phyloP scores from a whole-genome alignment of 805 yeast species.

The Dipodascus geniculatus region DNA sequence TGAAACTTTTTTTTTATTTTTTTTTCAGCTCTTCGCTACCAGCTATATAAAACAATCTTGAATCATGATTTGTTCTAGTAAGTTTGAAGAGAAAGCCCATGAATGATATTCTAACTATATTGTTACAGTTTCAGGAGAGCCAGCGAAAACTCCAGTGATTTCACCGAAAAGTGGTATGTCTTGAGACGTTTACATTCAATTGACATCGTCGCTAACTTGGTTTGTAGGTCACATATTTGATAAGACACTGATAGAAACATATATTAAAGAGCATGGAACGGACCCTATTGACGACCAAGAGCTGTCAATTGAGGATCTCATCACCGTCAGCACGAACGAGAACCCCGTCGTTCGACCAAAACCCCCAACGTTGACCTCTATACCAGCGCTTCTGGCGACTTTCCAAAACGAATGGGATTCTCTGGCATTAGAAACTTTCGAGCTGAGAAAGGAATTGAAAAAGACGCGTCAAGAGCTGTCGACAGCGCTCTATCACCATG shows the following conservation, averaged over 20 bases:
- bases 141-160: slow-evolving; percentile 59
- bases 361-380: slow-evolving; percentile 46
- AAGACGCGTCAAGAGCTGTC: slow-evolving; percentile 62
- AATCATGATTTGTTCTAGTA: not conserved
- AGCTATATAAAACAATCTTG: too few species aligned
- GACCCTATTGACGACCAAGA: slow-evolving; percentile 72
- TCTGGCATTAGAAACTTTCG: slow-evolving; percentile 65
- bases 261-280: slow-evolving; percentile 48
- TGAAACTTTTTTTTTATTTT: not conserved
- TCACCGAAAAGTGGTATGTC: slow-evolving; percentile 24
- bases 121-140: slow-evolving; percentile 51
- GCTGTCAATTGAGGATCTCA: slow-evolving; percentile 44
- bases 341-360: slow-evolving; percentile 27
- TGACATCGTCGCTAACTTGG: not conserved
- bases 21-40: not conserved
- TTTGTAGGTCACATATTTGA: slow-evolving; percentile 44
- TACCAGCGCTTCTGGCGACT: slow-evolving; percentile 63
- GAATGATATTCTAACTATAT: too few species aligned
- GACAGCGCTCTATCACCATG: slow-evolving; percentile 69
- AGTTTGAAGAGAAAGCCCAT: not conserved
- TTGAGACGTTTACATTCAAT: not conserved
- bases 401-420: slow-evolving; percentile 91
- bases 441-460: slow-evolving; percentile 59
- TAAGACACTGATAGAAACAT: slow-evolving; percentile 42
- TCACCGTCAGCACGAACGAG: slow-evolving; percentile 27